A percentile compares a stretch with the other conserved stretches of the same genome.
Conservation (phyloP, 2,329 filamentous ascomycete genomes). For the Lecanicillium sp. region DNA sequence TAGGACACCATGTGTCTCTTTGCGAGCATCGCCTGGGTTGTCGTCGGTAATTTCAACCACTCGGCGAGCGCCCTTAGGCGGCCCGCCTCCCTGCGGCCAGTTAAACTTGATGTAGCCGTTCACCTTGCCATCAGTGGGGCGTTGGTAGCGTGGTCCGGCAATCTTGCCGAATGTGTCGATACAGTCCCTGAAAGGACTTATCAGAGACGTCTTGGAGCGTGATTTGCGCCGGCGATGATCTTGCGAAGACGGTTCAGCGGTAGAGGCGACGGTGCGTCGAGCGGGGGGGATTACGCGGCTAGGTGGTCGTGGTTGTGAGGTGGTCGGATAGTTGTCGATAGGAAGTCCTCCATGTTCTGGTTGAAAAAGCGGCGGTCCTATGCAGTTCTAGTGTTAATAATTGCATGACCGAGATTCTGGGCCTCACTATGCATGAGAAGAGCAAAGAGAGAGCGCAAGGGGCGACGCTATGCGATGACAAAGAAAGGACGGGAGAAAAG, state of each 20-base stretch:
- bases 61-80: no score
- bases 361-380: no score
- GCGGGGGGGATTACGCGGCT: neutral
- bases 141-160: constrained; percentile 16
- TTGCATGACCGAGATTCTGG: no score
- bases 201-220: constrained; percentile 8
- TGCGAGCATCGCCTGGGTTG: no score
- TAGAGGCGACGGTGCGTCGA: neutral
- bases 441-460: no score
- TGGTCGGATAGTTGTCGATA: neutral
- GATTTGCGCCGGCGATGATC: constrained; percentile 8
- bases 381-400: no score
- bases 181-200: constrained; percentile 25
- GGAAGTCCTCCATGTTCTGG: neutral
- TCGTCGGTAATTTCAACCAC: no score
- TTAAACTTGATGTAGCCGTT: constrained; percentile 31
- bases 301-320: neutral
- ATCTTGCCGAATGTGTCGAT: constrained; percentile 19
- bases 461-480: no score
- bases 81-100: constrained; percentile 20
- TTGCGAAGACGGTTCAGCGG: constrained; percentile 1
- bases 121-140: constrained; percentile 25
- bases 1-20: no score
- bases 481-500: no score
- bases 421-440: no score